Percentiles rank a stretch among this genome's conserved stretches.
These are phyloP conservation scores for Eucalyptus sp. DNA, from an alignment of 345 rosid genomes.

Conservation along the genomic window DNA sequence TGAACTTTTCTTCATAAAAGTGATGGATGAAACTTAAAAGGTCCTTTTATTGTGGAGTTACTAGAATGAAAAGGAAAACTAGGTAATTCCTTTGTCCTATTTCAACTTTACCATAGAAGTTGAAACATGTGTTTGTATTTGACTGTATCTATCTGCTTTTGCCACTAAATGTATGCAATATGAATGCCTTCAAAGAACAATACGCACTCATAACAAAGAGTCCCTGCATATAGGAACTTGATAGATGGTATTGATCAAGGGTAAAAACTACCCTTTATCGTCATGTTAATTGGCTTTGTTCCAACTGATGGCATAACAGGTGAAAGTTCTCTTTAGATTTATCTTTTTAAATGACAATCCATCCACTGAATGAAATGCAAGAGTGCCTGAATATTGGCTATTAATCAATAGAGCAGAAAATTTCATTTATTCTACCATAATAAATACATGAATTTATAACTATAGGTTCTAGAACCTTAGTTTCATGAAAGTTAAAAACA, in stretches of 20 bases:
- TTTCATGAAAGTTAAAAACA: not conserved
- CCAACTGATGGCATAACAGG: not conserved
- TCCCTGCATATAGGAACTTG: not conserved
- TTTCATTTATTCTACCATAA: not conserved
- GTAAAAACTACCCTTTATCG: not conserved
- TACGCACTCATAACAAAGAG: not conserved
- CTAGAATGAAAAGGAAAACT: not conserved
- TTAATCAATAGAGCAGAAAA: not conserved
- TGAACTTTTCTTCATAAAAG: not conserved
- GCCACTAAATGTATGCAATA: not conserved
- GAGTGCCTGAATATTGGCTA: not conserved
- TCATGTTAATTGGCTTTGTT: not conserved
- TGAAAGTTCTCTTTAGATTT: not conserved
- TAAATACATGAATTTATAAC: not conserved
- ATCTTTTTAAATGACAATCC: not conserved
- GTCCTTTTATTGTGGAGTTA: not conserved
- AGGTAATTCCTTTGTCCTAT: not conserved
- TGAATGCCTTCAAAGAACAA: not conserved
- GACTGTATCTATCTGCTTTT: not conserved
- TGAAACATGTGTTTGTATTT: not conserved
- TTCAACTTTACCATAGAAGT: not conserved
- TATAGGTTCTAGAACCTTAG: not conserved
- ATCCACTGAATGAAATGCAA: not conserved
- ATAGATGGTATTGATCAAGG: not conserved
- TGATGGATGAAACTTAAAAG: not conserved